These are phyloP conservation scores for Xerocomus spinulosus DNA, from an alignment of 768 basidiomycete genomes.

Conservation along the genomic window DNA sequence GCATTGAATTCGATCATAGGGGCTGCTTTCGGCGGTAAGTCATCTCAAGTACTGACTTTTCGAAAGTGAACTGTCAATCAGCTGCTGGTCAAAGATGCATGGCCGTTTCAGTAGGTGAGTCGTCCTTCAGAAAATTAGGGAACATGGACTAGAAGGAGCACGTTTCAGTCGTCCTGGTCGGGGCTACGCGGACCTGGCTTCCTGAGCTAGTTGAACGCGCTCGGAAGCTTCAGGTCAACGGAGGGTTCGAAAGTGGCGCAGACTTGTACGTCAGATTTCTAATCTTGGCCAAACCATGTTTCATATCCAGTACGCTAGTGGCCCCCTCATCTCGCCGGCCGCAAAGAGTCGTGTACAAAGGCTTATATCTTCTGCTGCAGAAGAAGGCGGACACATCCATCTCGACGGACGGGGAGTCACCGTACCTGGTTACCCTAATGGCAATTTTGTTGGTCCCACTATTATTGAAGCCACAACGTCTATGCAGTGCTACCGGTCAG, in stretches of 20 bases:
- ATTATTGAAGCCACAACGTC: conserved; percentile 76
- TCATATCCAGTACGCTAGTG: conserved; percentile 36
- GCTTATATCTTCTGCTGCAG: conserved; percentile 68
- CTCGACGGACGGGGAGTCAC: conserved; percentile 76
- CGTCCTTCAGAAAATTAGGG: not conserved
- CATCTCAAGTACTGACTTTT: conserved; percentile 16
- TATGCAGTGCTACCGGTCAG: conserved; percentile 84
- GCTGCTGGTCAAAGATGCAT: conserved; percentile 98
- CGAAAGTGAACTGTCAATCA: conserved; percentile 26
- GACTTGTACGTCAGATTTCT: conserved; percentile 56
- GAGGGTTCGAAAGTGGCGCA: conserved; percentile 83
- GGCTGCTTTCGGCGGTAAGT: conserved; percentile 84
- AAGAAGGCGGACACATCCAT: conserved; percentile 80
- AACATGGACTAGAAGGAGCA: not conserved
- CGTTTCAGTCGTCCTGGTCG: conserved; percentile 69
- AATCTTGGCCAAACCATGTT: not conserved
- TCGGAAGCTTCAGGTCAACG: conserved; percentile 72
- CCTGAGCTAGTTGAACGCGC: conserved; percentile 83
- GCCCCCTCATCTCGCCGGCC: conserved; percentile 76
- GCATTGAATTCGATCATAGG: conserved; percentile 90
- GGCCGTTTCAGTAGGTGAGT: conserved; percentile 86
- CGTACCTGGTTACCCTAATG: conserved; percentile 73
- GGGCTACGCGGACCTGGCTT: conserved; percentile 74
- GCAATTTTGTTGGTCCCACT: conserved; percentile 94
- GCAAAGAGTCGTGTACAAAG: conserved; percentile 74